phyloP scores from a whole-genome alignment of 2,329 filamentous ascomycete species.

The Zasmidium citrigriseum region DNA sequence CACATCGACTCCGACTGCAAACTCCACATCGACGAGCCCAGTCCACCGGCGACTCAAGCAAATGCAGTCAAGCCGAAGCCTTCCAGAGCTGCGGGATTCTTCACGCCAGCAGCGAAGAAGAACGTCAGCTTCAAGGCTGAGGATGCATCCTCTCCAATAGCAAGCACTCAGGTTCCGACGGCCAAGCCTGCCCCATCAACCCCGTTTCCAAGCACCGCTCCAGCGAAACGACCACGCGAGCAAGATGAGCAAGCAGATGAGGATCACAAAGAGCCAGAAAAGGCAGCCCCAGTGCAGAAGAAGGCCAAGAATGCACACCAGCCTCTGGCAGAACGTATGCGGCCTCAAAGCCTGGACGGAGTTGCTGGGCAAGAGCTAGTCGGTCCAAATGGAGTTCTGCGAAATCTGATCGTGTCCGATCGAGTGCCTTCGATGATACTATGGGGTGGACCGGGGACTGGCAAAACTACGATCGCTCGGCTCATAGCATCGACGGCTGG shows the following conservation, averaged over 20 bases:
- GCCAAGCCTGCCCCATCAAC: conserved; percentile 14
- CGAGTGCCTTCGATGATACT: conserved; percentile 92
- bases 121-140: conserved; percentile 31
- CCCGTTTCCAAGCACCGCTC: conserved; percentile 24
- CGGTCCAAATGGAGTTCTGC: conserved; percentile 77
- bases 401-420: conserved; percentile 81
- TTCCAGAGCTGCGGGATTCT: conserved; percentile 56
- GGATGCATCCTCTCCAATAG: conserved; percentile 23
- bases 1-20: conserved; percentile 86
- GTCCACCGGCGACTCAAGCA: conserved; percentile 33
- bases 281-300: conserved; percentile 60
- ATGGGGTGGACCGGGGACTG: conserved; percentile 80
- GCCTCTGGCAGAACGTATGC: conserved; percentile 91
- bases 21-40: conserved; percentile 61
- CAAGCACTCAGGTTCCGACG: conserved; percentile 23
- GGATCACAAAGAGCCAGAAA: conserved; percentile 15
- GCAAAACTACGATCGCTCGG: conserved; percentile 89
- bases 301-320: conserved; percentile 67
- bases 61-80: conserved; percentile 17
- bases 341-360: conserved; percentile 78
- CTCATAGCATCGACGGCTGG: conserved; percentile 83
- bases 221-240: conserved; percentile 30
- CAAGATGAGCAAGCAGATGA: conserved; percentile 20
- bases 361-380: conserved; percentile 92
- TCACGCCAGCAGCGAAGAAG: conserved; percentile 52